phyloP scores from a whole-genome alignment of 228 moss, liverwort and hornwort species.

The Sphagnum fallax region DNA sequence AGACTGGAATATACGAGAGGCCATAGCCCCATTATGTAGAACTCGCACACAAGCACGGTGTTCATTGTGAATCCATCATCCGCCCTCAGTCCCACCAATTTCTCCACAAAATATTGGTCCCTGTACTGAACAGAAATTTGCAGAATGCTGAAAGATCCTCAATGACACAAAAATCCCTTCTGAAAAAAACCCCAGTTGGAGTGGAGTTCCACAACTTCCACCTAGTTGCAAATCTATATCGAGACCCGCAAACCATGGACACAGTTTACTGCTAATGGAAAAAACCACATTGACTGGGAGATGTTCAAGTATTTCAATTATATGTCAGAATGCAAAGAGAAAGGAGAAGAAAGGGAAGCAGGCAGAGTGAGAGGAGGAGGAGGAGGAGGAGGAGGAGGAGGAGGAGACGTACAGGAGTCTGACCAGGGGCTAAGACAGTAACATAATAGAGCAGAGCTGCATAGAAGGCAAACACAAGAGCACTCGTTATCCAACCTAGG shows the following conservation, averaged over 20 bases:
- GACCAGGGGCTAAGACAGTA: constrained; percentile 48
- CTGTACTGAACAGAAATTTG: constrained; percentile 47
- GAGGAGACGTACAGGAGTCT: constrained; percentile 44
- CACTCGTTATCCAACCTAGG: constrained; percentile 71
- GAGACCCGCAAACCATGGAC: too few species aligned
- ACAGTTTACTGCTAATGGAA: too few species aligned
- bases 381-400: neutral
- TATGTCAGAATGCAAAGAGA: too few species aligned
- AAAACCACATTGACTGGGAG: too few species aligned
- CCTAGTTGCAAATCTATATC: too few species aligned
- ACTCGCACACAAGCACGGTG: constrained; percentile 65
- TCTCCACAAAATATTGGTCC: constrained; percentile 81
- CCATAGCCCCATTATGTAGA: constrained; percentile 68
- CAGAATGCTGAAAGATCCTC: neutral
- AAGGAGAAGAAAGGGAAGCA: too few species aligned
- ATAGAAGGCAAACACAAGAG: constrained; percentile 69
- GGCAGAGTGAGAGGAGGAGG: neutral
- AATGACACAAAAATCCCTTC: neutral
- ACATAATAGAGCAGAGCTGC: constrained; percentile 57
- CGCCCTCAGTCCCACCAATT: constrained; percentile 49
- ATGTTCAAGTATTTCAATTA: too few species aligned
- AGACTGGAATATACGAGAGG: constrained; percentile 68
- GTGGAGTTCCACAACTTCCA: too few species aligned
- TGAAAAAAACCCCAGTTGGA: neutral
- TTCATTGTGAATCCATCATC: constrained; percentile 78